These are phyloP conservation scores for Zalerion maritima DNA, from an alignment of 495 filamentous ascomycete genomes.

Conservation along the genomic window DNA sequence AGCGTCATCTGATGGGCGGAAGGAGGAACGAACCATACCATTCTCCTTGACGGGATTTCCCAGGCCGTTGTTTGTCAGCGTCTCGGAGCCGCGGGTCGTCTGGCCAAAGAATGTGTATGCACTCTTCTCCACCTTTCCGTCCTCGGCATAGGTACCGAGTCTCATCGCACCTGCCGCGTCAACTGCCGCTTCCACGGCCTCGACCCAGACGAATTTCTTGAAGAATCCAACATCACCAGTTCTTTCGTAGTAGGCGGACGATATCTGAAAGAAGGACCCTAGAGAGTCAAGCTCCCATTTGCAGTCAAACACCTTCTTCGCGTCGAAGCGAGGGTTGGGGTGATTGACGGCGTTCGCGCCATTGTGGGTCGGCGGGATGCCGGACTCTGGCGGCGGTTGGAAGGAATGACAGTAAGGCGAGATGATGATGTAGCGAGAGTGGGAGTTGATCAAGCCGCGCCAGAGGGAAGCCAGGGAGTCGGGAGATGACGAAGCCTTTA, in stretches of 20 bases:
- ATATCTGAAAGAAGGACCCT: constrained; percentile 46
- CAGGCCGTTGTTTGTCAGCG: constrained; percentile 44
- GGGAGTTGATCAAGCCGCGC: constrained; percentile 44
- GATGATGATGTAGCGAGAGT: constrained; percentile 41
- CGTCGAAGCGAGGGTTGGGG: constrained; percentile 34
- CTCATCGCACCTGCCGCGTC: constrained; percentile 45
- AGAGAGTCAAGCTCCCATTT: constrained; percentile 52
- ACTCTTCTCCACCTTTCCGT: constrained; percentile 36
- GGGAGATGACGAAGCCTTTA: constrained; percentile 32
- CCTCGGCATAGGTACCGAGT: constrained; percentile 37
- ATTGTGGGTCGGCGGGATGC: constrained; percentile 32
- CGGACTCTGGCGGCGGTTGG: constrained; percentile 42
- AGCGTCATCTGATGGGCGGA: constrained; percentile 48
- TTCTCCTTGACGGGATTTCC: constrained; percentile 46
- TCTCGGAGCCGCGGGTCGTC: constrained; percentile 43
- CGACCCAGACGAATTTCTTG: constrained; percentile 42
- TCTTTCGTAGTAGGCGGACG: constrained; percentile 38
- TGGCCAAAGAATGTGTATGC: constrained; percentile 44
- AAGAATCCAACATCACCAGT: constrained; percentile 45
- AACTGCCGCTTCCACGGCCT: constrained; percentile 39
- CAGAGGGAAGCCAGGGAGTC: constrained; percentile 44
- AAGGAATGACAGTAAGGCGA: constrained; percentile 48
- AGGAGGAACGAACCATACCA: constrained; percentile 46
- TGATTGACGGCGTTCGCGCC: constrained; percentile 31
- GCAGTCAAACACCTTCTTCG: constrained; percentile 42